Base-by-base conservation (phyloP, 768 basidiomycete genomes). In the Suillus lakei region DNA sequence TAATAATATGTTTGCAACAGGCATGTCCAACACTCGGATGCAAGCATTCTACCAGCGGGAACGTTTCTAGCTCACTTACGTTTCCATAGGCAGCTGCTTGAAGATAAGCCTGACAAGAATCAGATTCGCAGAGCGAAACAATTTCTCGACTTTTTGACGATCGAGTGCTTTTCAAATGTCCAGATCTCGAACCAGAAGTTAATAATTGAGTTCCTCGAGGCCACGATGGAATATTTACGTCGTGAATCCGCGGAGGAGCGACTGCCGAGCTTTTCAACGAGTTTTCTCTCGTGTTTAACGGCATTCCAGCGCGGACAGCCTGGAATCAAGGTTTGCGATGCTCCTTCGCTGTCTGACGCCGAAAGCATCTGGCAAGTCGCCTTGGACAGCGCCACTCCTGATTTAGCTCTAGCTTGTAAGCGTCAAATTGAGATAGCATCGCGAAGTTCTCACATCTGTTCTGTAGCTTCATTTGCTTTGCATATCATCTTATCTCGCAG, bases 351-450 rank as follows among this genome's bases (percentile, higher is more conserved):
- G n/a, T 69, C 68, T 62, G 71, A 78, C 44, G 76, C 76, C 21
- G 78, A 81, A 26, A 67, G 68, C 18, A 56, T 86, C 41, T 84
- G 82, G 83, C 69, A 64, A 44, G 59, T 84, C 3, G 75, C 76
- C 5, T 64, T 78, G 59, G 68, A 72, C 9, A 64, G 67, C 0
- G 67, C 70, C 43, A 66, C 71, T 26, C 68, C 67, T 16, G 72
- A 83, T 56, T 77, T 87, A 21, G 69, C 75, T 39, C 68, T 81
- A 10, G 80, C 80, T 5, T 81, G 85, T 87, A 63, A 77, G 84
- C 70, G 12, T 50, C 28, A 8, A 41, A 30, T 62, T 59, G 39
- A 56, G 34, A 23, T 41, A 16, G 62, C 67, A 44, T 66, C 60
- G 21, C 30, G 30, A 56, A 50, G 30, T 38, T 64, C 30, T 46